Conservation (phyloP, 768 basidiomycete genomes). For the Calocera cornea region DNA sequence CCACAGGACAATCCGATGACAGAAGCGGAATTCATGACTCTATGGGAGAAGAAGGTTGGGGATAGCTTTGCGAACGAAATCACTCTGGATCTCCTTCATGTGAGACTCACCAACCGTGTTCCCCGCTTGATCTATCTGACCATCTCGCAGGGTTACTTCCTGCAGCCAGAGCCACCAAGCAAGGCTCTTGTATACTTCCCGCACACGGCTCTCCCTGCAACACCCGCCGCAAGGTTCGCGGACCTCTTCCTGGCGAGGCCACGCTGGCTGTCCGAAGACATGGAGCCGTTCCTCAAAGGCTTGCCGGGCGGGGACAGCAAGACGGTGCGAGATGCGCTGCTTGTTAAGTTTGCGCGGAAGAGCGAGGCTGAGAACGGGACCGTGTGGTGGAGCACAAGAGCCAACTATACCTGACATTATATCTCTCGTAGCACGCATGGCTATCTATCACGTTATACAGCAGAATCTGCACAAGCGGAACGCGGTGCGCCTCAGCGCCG, state of each 20-base stretch:
- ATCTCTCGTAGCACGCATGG: not conserved
- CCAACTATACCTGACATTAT: not conserved
- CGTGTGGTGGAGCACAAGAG: constrained; percentile 58
- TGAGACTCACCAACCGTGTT: constrained; percentile 28
- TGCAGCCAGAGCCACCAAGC: constrained; percentile 33
- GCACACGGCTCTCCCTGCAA: constrained; percentile 53
- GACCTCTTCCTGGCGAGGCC: constrained; percentile 74
- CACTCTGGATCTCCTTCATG: constrained; percentile 54
- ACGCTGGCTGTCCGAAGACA: constrained; percentile 67
- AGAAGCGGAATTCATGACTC: constrained; percentile 40
- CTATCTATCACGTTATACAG: too few species aligned
- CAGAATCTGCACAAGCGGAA: too few species aligned
- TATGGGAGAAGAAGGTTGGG: constrained; percentile 65
- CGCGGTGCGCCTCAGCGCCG: too few species aligned
- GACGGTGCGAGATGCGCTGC: constrained; percentile 76
- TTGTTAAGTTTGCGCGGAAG: constrained; percentile 75
- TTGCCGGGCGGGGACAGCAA: constrained; percentile 50
- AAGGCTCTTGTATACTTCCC: constrained; percentile 76
- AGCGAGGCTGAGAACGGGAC: constrained; percentile 52
- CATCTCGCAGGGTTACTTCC: not conserved
- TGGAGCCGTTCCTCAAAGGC: constrained; percentile 67
- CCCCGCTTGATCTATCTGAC: not conserved
- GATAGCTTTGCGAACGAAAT: constrained; percentile 57
- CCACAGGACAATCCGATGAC: constrained; percentile 45
- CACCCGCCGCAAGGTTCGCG: constrained; percentile 67